Conservation (phyloP, 768 basidiomycete species). For the Suillus alpinus region DNA sequence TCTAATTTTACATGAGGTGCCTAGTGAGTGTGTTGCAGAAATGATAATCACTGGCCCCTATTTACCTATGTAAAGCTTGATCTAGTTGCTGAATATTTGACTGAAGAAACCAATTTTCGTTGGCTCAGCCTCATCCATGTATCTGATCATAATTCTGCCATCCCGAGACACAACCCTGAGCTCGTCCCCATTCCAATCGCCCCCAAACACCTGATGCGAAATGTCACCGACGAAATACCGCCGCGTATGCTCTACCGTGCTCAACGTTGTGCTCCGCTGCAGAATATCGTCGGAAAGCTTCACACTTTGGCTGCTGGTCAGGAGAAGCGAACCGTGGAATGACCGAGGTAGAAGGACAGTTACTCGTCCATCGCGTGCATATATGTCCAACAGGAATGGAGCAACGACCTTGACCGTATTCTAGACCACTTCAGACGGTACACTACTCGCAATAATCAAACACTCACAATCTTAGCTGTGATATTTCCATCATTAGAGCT, state of each 20-base stretch:
- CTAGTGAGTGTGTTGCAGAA: background rate
- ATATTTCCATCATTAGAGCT: slow-evolving; percentile 10
- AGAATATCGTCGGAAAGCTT: slow-evolving; percentile 34
- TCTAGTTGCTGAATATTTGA: slow-evolving; percentile 11
- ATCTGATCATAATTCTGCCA: slow-evolving; percentile 37
- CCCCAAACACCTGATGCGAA: slow-evolving; percentile 22
- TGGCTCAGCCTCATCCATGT: slow-evolving; percentile 31
- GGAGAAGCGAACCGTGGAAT: slow-evolving; percentile 38
- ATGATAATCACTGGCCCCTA: background rate
- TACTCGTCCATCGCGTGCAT: slow-evolving; percentile 30
- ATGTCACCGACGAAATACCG: slow-evolving; percentile 45
- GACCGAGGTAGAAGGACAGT: slow-evolving; percentile 37
- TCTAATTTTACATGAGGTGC: background rate
- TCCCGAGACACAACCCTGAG: slow-evolving; percentile 33
- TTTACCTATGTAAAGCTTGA: background rate
- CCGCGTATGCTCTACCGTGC: slow-evolving; percentile 29
- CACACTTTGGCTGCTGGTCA: slow-evolving; percentile 27
- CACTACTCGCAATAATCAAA: background rate
- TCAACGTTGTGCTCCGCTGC: slow-evolving; percentile 29
- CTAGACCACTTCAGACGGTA: background rate
- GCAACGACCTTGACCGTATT: slow-evolving; percentile 13
- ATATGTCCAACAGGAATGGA: slow-evolving; percentile 12
- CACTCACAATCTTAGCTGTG: slow-evolving; percentile 13
- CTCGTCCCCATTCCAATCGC: slow-evolving; percentile 40
- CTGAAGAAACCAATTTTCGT: slow-evolving; percentile 11